A percentile compares a stretch with the other conserved stretches of the same genome.
Evolutionary conservation across 2,329 filamentous ascomycete species (phyloP).

Genomic region (Penicillium griseofulvum): DNA sequence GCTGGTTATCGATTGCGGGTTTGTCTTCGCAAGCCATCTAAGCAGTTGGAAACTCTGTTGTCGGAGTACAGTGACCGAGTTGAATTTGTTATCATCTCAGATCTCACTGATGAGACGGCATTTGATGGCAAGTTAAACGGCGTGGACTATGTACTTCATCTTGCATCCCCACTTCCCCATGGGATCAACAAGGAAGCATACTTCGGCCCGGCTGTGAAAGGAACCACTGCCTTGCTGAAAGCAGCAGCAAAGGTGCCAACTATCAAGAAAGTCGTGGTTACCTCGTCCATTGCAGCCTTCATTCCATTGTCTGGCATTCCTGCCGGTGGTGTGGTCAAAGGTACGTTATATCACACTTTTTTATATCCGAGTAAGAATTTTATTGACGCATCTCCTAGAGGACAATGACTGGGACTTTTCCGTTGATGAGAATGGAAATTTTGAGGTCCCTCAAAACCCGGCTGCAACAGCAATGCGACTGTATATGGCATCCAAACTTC

Average conservation of each 20-base stretch:
- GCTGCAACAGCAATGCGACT: conserved; percentile 16
- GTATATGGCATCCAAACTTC: conserved; percentile 27
- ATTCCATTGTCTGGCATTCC: conserved; percentile 19
- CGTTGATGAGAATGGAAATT: conserved; percentile 16
- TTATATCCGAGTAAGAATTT: not conserved
- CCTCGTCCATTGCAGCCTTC: conserved; percentile 20
- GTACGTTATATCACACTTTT: not conserved
- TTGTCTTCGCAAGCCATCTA: conserved; percentile 15
- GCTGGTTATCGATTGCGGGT: conserved; percentile 23
- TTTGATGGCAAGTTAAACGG: conserved; percentile 20
- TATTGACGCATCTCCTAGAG: conserved; percentile 12
- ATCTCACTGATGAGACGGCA: conserved; percentile 16
- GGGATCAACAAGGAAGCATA: conserved; percentile 18
- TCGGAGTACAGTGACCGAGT: conserved; percentile 12
- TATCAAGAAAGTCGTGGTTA: conserved; percentile 27
- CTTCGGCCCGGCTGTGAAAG: conserved; percentile 25
- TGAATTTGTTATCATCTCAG: conserved; percentile 21
- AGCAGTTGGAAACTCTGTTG: conserved; percentile 12
- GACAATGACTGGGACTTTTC: conserved; percentile 23
- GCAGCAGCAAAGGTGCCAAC: conserved; percentile 16
- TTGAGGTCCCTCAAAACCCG: conserved; percentile 9
- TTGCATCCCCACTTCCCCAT: conserved; percentile 24
- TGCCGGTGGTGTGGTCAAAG: conserved; percentile 18
- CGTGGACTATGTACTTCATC: conserved; percentile 25
- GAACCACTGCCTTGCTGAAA: conserved; percentile 17